These are phyloP conservation scores for Tympanopsis confertula DNA, from an alignment of 2,329 filamentous ascomycete species.

Conservation along the genomic window DNA sequence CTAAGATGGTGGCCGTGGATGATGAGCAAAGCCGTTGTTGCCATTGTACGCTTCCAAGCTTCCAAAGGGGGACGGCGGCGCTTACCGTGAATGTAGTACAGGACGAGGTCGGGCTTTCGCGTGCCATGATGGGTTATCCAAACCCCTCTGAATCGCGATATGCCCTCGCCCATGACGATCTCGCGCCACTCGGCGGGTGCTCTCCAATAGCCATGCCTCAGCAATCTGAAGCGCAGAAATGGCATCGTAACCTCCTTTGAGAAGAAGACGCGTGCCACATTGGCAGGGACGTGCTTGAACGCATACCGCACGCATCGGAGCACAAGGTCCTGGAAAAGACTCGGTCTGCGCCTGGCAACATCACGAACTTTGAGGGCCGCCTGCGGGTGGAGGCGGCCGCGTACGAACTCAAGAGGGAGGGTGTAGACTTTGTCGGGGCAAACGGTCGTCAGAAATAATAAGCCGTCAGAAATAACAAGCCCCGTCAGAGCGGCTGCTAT, in stretches of 20 bases:
- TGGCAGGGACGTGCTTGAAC: slow-evolving; percentile 59
- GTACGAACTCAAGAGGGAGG: slow-evolving; percentile 45
- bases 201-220: slow-evolving; percentile 56
- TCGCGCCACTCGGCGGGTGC: slow-evolving; percentile 56
- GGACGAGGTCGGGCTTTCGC: slow-evolving; percentile 58
- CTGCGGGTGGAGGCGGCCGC: slow-evolving; percentile 39
- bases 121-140: slow-evolving; percentile 56
- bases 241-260: slow-evolving; percentile 61
- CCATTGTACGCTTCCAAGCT: neutral
- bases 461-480: too few relatives aligned
- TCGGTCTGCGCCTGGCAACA: slow-evolving; percentile 58
- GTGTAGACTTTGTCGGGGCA: slow-evolving; percentile 33
- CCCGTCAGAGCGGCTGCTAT: too few relatives aligned
- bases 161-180: slow-evolving; percentile 16
- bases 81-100: slow-evolving; percentile 72
- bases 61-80: slow-evolving; percentile 1
- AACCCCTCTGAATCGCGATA: slow-evolving; percentile 46
- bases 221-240: slow-evolving; percentile 65
- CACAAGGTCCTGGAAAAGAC: slow-evolving; percentile 66
- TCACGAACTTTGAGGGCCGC: slow-evolving; percentile 28
- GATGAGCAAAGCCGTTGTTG: slow-evolving; percentile 2
- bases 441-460: too few relatives aligned
- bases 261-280: slow-evolving; percentile 66
- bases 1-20: slow-evolving; percentile 22
- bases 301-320: slow-evolving; percentile 69